Evolutionary conservation across 1,284 basidiomycete genomes (phyloP).

Genomic region (Afroboletus lepidellus): DNA sequence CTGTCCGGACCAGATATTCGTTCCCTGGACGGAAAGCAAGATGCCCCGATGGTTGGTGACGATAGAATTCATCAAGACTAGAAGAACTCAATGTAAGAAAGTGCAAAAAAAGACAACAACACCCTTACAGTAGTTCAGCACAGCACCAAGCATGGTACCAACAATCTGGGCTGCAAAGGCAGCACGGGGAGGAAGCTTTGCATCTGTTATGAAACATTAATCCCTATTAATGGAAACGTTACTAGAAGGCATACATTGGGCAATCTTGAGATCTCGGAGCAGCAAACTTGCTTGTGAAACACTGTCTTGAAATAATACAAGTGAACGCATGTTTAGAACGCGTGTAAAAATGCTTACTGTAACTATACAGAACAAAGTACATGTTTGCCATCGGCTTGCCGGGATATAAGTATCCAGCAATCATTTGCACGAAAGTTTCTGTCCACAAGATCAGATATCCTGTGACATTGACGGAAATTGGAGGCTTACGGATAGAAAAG

Average conservation of each 20-base stretch:
- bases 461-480: background rate
- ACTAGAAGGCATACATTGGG: slow-evolving; percentile 42
- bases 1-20: slow-evolving; percentile 62
- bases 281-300: slow-evolving; percentile 44
- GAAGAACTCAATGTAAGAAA: background rate
- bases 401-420: slow-evolving; percentile 60
- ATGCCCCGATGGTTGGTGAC: slow-evolving; percentile 52
- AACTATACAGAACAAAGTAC: slow-evolving; percentile 88
- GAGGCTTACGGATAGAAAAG: slow-evolving; percentile 44
- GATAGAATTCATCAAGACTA: slow-evolving; percentile 57
- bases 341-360: slow-evolving; percentile 35
- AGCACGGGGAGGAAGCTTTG: slow-evolving; percentile 66
- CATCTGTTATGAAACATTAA: slow-evolving; percentile 34
- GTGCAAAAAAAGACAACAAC: background rate
- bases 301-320: slow-evolving; percentile 34
- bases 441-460: background rate
- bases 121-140: slow-evolving; percentile 52
- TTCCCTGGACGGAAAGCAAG: slow-evolving; percentile 46
- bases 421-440: slow-evolving; percentile 49
- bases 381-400: slow-evolving; percentile 60
- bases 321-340: background rate
- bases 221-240: slow-evolving; percentile 1
- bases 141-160: slow-evolving; percentile 44
- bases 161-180: slow-evolving; percentile 63
- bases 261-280: slow-evolving; percentile 57